Percentiles rank a stretch among this genome's conserved stretches.
Conservation (phyloP, 768 basidiomycete species). For the Kwoniella europaea region DNA sequence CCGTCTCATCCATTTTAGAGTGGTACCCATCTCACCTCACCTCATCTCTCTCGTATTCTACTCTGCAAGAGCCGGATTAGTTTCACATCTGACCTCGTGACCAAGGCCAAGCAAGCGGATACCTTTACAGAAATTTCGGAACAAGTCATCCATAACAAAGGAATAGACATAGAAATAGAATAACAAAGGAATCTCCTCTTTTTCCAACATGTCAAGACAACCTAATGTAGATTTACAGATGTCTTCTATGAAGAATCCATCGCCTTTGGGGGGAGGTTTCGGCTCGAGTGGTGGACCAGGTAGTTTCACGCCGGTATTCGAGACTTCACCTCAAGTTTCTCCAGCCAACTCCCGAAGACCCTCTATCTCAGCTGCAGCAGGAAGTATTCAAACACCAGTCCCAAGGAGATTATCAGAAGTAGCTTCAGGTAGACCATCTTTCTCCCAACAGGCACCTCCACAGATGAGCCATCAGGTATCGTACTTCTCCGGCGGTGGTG, state of each 20-base stretch:
- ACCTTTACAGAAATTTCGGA: neutral
- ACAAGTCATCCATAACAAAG: neutral
- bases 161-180: constrained; percentile 2
- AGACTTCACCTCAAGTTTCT: constrained; percentile 25
- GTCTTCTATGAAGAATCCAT: constrained; percentile 24
- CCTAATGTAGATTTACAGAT: constrained; percentile 21
- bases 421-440: constrained; percentile 19
- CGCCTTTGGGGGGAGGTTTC: constrained; percentile 5
- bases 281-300: neutral
- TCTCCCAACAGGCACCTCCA: constrained; percentile 7
- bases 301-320: constrained; percentile 24
- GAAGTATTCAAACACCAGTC: constrained; percentile 6
- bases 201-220: constrained; percentile 16
- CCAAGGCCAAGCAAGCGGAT: constrained; percentile 2
- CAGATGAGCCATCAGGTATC: constrained; percentile 5
- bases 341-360: constrained; percentile 23
- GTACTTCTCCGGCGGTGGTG: constrained; percentile 4
- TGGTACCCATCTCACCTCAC: neutral
- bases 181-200: constrained; percentile 7
- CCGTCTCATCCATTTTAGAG: neutral
- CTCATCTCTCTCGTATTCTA: neutral
- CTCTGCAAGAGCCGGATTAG: too few species aligned
- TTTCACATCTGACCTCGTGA: neutral
- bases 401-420: constrained; percentile 18
- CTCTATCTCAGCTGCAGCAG: constrained; percentile 14